Conservation (phyloP, 1,284 basidiomycete species). For the Cryptococcus sp. region DNA sequence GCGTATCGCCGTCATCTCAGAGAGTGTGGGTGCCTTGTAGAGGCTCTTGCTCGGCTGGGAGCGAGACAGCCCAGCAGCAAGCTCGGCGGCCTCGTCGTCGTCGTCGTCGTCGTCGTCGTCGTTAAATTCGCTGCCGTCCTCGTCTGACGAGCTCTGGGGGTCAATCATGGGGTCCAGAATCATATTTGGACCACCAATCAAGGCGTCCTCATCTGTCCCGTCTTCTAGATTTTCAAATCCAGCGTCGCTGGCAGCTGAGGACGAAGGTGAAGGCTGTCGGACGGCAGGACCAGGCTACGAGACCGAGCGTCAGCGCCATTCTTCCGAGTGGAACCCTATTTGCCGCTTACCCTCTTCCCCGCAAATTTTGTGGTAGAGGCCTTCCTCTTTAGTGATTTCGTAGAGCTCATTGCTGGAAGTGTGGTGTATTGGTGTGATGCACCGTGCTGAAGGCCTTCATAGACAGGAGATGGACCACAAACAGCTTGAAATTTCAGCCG, state of each 20-base stretch:
- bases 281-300: slow-evolving; percentile 3
- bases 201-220: slow-evolving; percentile 2
- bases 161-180: slow-evolving; percentile 32
- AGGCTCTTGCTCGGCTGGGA: slow-evolving; percentile 37
- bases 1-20: slow-evolving; percentile 62
- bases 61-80: slow-evolving; percentile 25
- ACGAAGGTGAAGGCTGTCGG: slow-evolving; percentile 4
- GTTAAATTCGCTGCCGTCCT: slow-evolving; percentile 20
- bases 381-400: slow-evolving; percentile 19
- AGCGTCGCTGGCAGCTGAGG: slow-evolving; percentile 7
- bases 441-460: too few relatives aligned
- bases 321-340: background rate
- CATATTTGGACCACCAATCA: slow-evolving; percentile 3
- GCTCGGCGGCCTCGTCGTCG: slow-evolving; percentile 27
- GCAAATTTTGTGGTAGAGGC: background rate
- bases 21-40: slow-evolving; percentile 54
- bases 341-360: slow-evolving; percentile 3
- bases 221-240: slow-evolving; percentile 22
- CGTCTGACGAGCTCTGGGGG: slow-evolving; percentile 25
- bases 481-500: background rate
- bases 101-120: slow-evolving; percentile 22
- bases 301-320: background rate
- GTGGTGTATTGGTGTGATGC: background rate
- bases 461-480: background rate
- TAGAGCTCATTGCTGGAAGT: background rate